Conservation (phyloP, 176 grass and related monocot genomes). For the Bonia amplexicaulis region DNA sequence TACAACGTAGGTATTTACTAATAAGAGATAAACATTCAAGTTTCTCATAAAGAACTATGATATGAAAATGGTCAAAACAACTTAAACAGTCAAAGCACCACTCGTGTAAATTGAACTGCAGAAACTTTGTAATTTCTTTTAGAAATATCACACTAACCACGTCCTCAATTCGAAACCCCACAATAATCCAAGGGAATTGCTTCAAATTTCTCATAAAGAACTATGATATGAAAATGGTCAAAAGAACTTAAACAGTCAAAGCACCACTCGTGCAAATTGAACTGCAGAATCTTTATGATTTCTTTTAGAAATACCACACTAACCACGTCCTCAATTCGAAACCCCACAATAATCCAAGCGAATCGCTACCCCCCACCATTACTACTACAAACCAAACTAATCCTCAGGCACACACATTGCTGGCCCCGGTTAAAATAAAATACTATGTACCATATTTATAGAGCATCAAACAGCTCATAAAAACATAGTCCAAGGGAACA, state of each 20-base stretch:
- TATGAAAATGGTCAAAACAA: neutral
- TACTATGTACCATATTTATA: neutral
- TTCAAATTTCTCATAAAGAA: neutral
- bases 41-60: neutral
- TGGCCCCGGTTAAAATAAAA: neutral
- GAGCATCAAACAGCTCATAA: neutral
- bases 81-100: neutral
- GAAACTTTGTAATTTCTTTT: neutral
- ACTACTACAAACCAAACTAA: neutral
- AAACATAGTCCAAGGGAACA: neutral
- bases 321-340: neutral
- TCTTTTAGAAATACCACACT: neutral
- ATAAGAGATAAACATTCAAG: neutral
- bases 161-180: neutral
- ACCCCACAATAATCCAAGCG: neutral
- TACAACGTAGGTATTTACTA: neutral
- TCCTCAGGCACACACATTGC: neutral
- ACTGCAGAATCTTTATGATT: neutral
- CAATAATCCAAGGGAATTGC: neutral
- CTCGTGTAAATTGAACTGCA: neutral
- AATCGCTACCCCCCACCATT: neutral
- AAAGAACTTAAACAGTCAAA: neutral
- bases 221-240: neutral
- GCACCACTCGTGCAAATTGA: conserved; percentile 6
- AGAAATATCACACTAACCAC: neutral